These are phyloP conservation scores for Raphanus sativus DNA, from an alignment of 345 rosid species.

Conservation along the genomic window DNA sequence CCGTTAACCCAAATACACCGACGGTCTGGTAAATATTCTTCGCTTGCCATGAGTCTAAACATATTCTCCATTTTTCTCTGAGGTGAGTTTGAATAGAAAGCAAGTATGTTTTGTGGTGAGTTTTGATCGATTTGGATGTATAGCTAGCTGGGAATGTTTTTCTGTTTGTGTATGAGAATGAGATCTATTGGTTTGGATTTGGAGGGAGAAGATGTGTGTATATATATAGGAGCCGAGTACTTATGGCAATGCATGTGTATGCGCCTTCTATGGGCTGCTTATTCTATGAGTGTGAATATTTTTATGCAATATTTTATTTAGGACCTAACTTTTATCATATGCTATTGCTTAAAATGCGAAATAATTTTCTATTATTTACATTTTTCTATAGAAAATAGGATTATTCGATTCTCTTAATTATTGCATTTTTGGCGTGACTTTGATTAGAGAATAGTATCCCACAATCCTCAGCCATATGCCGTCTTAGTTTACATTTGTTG, in stretches of 20 bases:
- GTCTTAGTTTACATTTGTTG: neutral
- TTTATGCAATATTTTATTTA: slow-evolving; percentile 4
- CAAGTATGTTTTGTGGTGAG: neutral
- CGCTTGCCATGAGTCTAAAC: slow-evolving; percentile 43
- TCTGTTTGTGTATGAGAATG: slow-evolving; percentile 7
- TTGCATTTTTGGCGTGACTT: slow-evolving; percentile 5
- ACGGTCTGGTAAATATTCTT: slow-evolving; percentile 46
- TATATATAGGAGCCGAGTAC: slow-evolving; percentile 17
- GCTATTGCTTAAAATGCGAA: slow-evolving; percentile 29
- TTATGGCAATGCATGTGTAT: slow-evolving; percentile 28
- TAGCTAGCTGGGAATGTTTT: neutral
- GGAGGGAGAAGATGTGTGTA: slow-evolving; percentile 24
- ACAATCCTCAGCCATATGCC: slow-evolving; percentile 15
- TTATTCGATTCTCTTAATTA: slow-evolving; percentile 33
- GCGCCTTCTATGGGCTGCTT: slow-evolving; percentile 23
- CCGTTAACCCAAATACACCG: slow-evolving; percentile 45
- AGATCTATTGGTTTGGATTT: slow-evolving; percentile 31
- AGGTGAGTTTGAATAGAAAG: slow-evolving; percentile 8
- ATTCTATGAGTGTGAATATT: slow-evolving; percentile 18
- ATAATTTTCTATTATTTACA: slow-evolving; percentile 4
- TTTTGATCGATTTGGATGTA: slow-evolving; percentile 20
- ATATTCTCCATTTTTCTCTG: slow-evolving; percentile 44
- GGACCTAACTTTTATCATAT: slow-evolving; percentile 32
- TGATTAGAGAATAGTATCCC: slow-evolving; percentile 22
- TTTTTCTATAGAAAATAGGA: neutral